These are phyloP conservation scores for Macrophomina tecta DNA, from an alignment of 2,329 filamentous ascomycete genomes.

Conservation along the genomic window DNA sequence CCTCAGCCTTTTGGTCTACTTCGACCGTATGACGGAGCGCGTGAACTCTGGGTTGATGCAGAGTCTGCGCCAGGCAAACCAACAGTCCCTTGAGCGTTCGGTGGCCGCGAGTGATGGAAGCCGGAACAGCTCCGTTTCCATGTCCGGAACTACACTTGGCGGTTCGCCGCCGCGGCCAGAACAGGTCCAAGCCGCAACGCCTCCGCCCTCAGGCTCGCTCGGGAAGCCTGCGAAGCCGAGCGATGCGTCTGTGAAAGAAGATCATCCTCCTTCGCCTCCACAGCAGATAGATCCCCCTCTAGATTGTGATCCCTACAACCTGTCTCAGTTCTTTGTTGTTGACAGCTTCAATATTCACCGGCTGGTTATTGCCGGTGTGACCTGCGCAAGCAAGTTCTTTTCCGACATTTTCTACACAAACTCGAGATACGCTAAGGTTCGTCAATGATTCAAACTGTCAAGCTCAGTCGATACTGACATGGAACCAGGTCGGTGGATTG, in stretches of 20 bases:
- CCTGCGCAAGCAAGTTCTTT: constrained; percentile 99
- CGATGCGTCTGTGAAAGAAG: constrained; percentile 31
- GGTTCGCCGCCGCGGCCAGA: constrained; percentile 36
- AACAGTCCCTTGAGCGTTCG: constrained; percentile 49
- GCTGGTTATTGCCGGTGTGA: constrained; percentile 94
- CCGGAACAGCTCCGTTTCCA: constrained; percentile 46
- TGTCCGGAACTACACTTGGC: constrained; percentile 37
- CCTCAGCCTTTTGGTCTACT: constrained; percentile 91
- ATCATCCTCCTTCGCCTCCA: constrained; percentile 45
- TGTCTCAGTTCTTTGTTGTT: constrained; percentile 85
- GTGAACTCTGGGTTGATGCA: constrained; percentile 83
- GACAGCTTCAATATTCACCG: constrained; percentile 99
- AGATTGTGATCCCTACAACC: constrained; percentile 55
- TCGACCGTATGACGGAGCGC: constrained; percentile 97
- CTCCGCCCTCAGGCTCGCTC: constrained; percentile 56
- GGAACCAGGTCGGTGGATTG: constrained; percentile 82
- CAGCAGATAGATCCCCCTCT: constrained; percentile 44
- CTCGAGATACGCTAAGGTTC: constrained; percentile 97
- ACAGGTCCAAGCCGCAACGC: constrained; percentile 53
- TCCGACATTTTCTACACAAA: constrained; percentile 99
- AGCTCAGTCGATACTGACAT: constrained; percentile 29
- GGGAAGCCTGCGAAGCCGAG: constrained; percentile 46
- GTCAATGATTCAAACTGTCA: constrained; percentile 34
- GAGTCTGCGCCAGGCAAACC: constrained; percentile 62
- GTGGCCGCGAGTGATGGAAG: constrained; percentile 55